Evolutionary conservation across 2,329 filamentous ascomycete species (phyloP).

Genomic region (Chaetomium globosum): DNA sequence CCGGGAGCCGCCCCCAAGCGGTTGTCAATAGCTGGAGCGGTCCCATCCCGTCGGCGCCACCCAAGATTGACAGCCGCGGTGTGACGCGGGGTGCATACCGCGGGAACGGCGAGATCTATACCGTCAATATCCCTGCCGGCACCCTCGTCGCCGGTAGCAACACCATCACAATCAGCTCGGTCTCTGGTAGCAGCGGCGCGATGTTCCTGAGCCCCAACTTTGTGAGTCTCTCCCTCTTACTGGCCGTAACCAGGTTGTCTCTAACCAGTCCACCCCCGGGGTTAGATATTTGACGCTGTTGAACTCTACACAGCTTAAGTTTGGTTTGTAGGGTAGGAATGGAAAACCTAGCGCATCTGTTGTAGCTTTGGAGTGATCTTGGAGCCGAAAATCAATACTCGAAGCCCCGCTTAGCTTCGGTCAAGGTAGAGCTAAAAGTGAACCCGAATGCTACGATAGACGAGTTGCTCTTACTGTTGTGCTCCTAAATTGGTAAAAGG

Average conservation of each 20-base stretch:
- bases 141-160: conserved; percentile 63
- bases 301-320: conserved; percentile 40
- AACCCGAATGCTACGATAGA: neutral
- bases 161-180: conserved; percentile 62
- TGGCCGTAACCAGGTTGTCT: neutral
- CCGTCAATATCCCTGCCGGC: conserved; percentile 61
- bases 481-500: no score
- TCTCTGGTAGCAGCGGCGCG: conserved; percentile 60
- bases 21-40: conserved; percentile 59
- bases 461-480: neutral
- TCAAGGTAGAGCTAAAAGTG: neutral
- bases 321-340: neutral
- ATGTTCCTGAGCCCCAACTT: conserved; percentile 62
- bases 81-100: conserved; percentile 68
- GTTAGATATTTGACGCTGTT: conserved; percentile 39
- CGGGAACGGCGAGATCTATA: conserved; percentile 65
- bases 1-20: conserved; percentile 59
- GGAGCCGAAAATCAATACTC: neutral
- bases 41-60: conserved; percentile 55
- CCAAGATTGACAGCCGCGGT: conserved; percentile 65
- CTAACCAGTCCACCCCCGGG: conserved; percentile 1
- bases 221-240: conserved; percentile 39
- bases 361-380: neutral
- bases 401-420: neutral
- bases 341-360: neutral